These are phyloP conservation scores for Talaromyces proteolyticus DNA, from an alignment of 495 filamentous ascomycete species.

Conservation along the genomic window DNA sequence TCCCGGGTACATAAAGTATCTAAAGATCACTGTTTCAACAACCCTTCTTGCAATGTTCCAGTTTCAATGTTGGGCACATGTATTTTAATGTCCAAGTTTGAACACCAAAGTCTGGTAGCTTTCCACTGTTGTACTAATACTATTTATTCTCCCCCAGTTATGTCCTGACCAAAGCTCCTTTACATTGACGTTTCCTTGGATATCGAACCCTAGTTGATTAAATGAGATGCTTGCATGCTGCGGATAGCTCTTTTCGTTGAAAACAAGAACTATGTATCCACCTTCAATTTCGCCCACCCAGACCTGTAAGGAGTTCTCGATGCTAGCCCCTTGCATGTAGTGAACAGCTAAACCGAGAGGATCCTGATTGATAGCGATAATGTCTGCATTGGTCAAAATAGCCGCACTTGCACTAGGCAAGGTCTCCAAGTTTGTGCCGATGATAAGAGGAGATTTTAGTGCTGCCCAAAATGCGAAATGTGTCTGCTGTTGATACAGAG, in stretches of 20 bases:
- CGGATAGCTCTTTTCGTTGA: conserved; percentile 2
- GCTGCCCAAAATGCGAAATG: conserved; percentile 17
- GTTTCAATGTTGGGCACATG: too few relatives aligned
- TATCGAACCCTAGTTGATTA: not conserved
- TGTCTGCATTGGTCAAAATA: conserved; percentile 14
- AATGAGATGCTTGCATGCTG: not conserved
- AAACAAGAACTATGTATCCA: not conserved
- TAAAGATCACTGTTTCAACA: too few relatives aligned
- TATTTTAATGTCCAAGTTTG: too few relatives aligned
- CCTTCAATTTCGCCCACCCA: not conserved
- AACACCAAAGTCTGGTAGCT: not conserved
- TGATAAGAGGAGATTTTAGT: conserved; percentile 15
- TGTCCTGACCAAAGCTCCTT: not conserved
- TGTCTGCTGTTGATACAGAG: conserved; percentile 13
- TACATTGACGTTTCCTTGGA: not conserved
- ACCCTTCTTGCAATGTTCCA: too few relatives aligned
- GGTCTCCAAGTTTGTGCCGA: conserved; percentile 11
- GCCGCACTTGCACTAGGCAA: conserved; percentile 6
- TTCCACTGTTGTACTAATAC: not conserved
- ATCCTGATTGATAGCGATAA: conserved; percentile 18
- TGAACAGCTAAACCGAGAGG: conserved; percentile 14
- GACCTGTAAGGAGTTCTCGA: not conserved
- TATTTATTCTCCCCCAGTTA: not conserved
- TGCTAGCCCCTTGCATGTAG: conserved; percentile 7
- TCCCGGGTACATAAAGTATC: too few relatives aligned